These are phyloP conservation scores for Erodium moschatum DNA, from an alignment of 441 rosid genomes.

Conservation along the genomic window DNA sequence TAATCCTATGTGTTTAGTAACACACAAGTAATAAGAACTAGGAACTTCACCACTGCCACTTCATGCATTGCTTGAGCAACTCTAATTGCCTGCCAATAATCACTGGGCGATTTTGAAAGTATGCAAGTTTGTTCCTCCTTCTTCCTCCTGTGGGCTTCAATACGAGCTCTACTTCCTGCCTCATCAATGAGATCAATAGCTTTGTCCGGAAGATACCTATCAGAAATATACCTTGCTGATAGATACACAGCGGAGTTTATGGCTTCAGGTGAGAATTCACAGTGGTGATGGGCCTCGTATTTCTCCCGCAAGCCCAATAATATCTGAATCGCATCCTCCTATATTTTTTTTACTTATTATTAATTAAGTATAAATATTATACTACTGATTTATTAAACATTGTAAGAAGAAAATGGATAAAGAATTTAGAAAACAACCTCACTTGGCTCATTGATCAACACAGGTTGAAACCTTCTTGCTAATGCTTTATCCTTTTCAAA, in stretches of 20 bases:
- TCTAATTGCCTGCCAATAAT: conserved; percentile 94
- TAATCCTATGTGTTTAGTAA: neutral
- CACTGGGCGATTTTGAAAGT: conserved; percentile 72
- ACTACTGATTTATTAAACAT: neutral
- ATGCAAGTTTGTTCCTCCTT: conserved; percentile 64
- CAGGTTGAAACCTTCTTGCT: conserved; percentile 74
- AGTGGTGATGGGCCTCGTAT: conserved; percentile 62
- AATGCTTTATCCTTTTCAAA: conserved; percentile 73
- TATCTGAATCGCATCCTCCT: conserved; percentile 66
- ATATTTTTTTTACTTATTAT: conserved; percentile 19
- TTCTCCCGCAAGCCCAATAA: conserved; percentile 59
- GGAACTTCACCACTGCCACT: conserved; percentile 46
- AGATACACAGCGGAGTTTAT: conserved; percentile 63
- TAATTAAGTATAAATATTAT: conserved; percentile 18
- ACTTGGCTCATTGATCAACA: conserved; percentile 57
- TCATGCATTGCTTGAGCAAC: conserved; percentile 94
- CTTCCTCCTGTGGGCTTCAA: conserved; percentile 67
- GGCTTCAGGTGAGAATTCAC: conserved; percentile 54
- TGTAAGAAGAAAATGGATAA: conserved; percentile 13
- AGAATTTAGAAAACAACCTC: conserved; percentile 36
- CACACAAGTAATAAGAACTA: neutral
- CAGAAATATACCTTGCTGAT: conserved; percentile 57
- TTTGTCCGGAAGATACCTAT: conserved; percentile 70
- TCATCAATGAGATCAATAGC: conserved; percentile 76
- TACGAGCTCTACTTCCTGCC: conserved; percentile 90